Conservation (phyloP, 805 yeast genomes). For the Yamadazyma endophytica region DNA sequence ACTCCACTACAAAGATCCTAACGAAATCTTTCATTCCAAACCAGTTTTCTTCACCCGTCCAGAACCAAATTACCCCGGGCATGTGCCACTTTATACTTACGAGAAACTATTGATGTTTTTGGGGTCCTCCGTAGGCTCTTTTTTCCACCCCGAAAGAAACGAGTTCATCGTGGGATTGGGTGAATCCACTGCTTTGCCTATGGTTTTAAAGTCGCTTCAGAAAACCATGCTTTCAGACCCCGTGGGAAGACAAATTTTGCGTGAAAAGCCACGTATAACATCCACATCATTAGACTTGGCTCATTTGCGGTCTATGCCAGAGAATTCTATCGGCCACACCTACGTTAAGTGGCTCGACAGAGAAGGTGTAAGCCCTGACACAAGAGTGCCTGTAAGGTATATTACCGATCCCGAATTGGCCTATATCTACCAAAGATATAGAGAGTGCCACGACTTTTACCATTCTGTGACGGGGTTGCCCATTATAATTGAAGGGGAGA, state of each 20-base stretch:
- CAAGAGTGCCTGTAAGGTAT: conserved; percentile 81
- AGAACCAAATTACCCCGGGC: conserved; percentile 61
- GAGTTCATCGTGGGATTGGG: conserved; percentile 80
- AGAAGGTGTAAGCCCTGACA: conserved; percentile 92
- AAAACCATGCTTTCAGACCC: conserved; percentile 71
- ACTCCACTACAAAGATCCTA: conserved; percentile 35
- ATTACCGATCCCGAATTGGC: conserved; percentile 90
- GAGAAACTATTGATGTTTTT: conserved; percentile 64
- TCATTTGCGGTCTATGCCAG: conserved; percentile 55
- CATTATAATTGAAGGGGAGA: conserved; percentile 92
- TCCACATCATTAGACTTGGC: conserved; percentile 64
- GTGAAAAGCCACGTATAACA: conserved; percentile 81
- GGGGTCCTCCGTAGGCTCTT: conserved; percentile 77
- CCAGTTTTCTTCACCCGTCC: conserved; percentile 32
- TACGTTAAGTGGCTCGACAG: conserved; percentile 77
- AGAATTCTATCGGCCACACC: conserved; percentile 71
- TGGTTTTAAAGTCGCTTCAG: conserved; percentile 58
- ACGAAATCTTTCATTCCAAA: conserved; percentile 25
- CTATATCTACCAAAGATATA: conserved; percentile 85
- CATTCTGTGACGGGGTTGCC: conserved; percentile 91
- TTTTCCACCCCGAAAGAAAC: conserved; percentile 70
- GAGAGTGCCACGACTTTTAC: conserved; percentile 96
- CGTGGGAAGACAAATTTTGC: conserved; percentile 71
- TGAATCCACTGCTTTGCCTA: conserved; percentile 80
- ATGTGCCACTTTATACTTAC: conserved; percentile 63